phyloP scores from a whole-genome alignment of 1,284 basidiomycete species.

The Ganoderma multipileum region DNA sequence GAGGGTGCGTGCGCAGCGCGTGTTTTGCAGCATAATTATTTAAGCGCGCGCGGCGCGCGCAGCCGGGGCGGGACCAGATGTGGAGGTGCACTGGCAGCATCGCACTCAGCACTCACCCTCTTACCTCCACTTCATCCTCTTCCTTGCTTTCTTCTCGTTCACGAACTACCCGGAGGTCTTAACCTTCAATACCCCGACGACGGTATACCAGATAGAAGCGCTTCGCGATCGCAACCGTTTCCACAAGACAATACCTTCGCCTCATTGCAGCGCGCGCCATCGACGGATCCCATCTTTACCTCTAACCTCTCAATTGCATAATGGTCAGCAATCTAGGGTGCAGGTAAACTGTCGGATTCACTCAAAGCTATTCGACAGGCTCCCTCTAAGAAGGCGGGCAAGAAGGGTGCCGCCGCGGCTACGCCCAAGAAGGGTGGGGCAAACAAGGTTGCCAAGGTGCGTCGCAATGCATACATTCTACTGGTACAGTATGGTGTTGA shows the following conservation, averaged over 20 bases:
- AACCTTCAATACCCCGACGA: not conserved
- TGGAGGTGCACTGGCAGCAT: constrained; percentile 8
- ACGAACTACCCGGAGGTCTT: not conserved
- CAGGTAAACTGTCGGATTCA: too few species aligned
- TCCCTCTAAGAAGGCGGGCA: constrained; percentile 90
- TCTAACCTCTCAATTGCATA: constrained; percentile 16
- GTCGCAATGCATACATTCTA: constrained; percentile 10
- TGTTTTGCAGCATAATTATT: too few species aligned
- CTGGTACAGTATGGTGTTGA: not conserved
- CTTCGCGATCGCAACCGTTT: constrained; percentile 19
- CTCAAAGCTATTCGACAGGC: constrained; percentile 57
- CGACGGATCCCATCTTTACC: constrained; percentile 13
- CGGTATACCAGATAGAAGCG: constrained; percentile 5
- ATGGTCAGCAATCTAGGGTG: constrained; percentile 28
- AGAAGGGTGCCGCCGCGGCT: constrained; percentile 70
- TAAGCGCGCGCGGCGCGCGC: constrained; percentile 18
- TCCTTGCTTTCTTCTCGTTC: not conserved
- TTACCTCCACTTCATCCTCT: constrained; percentile 4
- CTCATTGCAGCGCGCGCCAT: constrained; percentile 20
- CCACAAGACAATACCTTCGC: constrained; percentile 3
- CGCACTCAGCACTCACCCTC: constrained; percentile 18
- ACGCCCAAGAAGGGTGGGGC: constrained; percentile 65
- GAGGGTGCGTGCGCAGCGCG: not conserved
- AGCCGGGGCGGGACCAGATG: constrained; percentile 4
- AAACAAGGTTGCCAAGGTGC: constrained; percentile 79